A percentile compares a stretch with the other conserved stretches of the same genome.
phyloP scores from a whole-genome alignment of 371 early-diverging fungal genomes.

The Mucor saturninus region DNA sequence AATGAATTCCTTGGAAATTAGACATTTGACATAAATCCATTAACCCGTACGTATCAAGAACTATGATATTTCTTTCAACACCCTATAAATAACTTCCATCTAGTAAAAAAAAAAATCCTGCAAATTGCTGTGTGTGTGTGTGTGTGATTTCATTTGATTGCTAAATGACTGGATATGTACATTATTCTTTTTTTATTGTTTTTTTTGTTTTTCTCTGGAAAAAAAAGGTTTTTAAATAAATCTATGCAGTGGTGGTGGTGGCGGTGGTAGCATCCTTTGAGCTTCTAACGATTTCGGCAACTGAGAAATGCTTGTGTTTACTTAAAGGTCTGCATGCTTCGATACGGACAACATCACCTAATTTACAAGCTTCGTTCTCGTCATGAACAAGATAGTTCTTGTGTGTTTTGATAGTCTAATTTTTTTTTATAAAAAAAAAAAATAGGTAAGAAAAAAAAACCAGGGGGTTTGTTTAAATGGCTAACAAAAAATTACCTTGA shows the following conservation, averaged over 20 bases:
- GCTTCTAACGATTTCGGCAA: slow-evolving; percentile 82
- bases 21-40: no score
- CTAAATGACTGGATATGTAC: no score
- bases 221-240: not conserved
- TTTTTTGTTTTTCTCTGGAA: no score
- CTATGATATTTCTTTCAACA: no score
- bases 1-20: no score
- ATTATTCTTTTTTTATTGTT: no score
- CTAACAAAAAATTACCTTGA: slow-evolving; percentile 69
- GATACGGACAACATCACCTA: slow-evolving; percentile 93
- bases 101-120: no score
- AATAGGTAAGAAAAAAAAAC: not conserved
- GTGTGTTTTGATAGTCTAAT: slow-evolving; percentile 68
- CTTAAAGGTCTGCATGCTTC: slow-evolving; percentile 90
- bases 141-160: no score
- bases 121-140: no score
- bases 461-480: not conserved
- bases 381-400: slow-evolving; percentile 93
- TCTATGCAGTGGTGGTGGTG: slow-evolving; percentile 4
- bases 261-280: slow-evolving; percentile 23
- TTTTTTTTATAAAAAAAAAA: not conserved
- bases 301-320: slow-evolving; percentile 85
- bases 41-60: no score
- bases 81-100: no score
- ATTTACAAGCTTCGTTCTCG: slow-evolving; percentile 77